phyloP scores from a whole-genome alignment of 139 green algal species.

The Closterium sp. region DNA sequence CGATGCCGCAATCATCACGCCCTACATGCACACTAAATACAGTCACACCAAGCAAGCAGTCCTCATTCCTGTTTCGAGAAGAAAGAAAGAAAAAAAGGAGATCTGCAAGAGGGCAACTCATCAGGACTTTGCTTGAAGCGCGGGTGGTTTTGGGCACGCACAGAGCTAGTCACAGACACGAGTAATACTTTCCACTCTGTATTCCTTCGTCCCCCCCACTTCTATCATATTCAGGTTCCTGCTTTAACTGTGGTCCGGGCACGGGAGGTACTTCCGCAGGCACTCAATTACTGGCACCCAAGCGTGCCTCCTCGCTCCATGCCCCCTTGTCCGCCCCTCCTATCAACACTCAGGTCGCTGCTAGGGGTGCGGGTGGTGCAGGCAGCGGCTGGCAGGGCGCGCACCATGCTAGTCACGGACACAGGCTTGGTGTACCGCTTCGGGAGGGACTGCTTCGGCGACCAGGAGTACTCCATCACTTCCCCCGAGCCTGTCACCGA shows the following conservation, averaged over 20 bases:
- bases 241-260: too few species aligned
- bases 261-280: too few species aligned
- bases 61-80: too few species aligned
- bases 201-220: too few species aligned
- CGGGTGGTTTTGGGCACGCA: background rate
- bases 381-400: conserved; percentile 10
- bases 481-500: conserved; percentile 2
- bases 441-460: conserved; percentile 28
- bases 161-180: background rate
- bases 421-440: conserved; percentile 20
- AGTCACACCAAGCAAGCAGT: too few species aligned
- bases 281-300: too few species aligned
- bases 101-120: too few species aligned
- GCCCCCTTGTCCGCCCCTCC: background rate
- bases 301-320: background rate
- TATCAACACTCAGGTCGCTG: background rate
- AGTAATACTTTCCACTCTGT: too few species aligned
- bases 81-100: too few species aligned
- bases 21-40: too few species aligned
- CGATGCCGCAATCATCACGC: too few species aligned
- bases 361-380: conserved; percentile 2
- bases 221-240: background rate
- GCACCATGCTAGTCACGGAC: conserved; percentile 27
- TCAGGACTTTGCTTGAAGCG: background rate
- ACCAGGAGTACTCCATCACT: conserved; percentile 9